Evolutionary conservation across 2,329 filamentous ascomycete genomes (phyloP).

Genomic region (Ceratocystis diversiconidia): DNA sequence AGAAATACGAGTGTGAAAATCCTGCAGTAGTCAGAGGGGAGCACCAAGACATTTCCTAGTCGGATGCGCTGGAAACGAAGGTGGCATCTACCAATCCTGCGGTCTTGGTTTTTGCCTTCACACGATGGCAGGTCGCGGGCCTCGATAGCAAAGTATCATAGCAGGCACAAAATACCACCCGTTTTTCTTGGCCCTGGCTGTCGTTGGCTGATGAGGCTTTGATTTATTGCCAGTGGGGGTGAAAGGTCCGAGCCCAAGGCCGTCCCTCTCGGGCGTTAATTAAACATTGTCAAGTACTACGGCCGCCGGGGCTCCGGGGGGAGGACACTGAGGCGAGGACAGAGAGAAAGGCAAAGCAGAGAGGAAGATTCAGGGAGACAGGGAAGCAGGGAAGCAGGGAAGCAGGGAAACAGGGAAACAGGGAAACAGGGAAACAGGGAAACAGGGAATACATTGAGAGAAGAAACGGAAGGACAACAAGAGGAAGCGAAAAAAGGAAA

Average conservation of each 20-base stretch:
- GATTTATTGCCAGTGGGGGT: neutral
- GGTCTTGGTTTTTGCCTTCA: neutral
- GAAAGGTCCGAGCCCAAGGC: neutral
- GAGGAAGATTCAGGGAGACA: neutral
- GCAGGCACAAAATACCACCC: neutral
- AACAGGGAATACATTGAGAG: neutral
- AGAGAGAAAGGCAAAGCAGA: neutral
- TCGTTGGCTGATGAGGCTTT: neutral
- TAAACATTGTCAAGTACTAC: neutral
- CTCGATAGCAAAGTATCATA: neutral
- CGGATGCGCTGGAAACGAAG: neutral
- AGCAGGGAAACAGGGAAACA: neutral
- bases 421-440: neutral
- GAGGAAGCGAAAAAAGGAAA: neutral
- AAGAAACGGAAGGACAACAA: neutral
- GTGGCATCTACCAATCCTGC: neutral
- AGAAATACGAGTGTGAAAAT: constrained; percentile 1
- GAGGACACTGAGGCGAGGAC: neutral
- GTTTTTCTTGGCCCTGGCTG: neutral
- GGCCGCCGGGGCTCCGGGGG: neutral
- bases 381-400: neutral
- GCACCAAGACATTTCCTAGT: neutral
- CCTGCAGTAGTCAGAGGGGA: neutral
- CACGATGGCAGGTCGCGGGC: neutral
- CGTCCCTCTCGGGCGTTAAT: neutral